These are phyloP conservation scores for Pichia heedii DNA, from an alignment of 805 yeast species.

Conservation along the genomic window DNA sequence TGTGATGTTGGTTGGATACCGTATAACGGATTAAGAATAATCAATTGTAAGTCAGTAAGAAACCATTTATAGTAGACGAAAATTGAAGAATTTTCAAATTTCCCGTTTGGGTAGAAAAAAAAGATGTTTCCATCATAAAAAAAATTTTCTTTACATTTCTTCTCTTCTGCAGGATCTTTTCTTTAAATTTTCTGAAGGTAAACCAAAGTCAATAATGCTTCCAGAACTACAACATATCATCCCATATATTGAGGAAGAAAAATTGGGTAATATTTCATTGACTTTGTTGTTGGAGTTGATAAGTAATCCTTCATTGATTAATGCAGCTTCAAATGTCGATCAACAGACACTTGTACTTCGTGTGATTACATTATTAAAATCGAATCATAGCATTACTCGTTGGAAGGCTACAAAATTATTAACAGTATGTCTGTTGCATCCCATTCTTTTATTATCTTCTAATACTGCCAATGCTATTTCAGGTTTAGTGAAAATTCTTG, in stretches of 20 bases:
- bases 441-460: constrained; percentile 26
- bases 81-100: not conserved
- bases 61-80: not conserved
- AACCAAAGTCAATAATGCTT: no score
- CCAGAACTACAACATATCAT: constrained; percentile 9
- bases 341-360: constrained; percentile 41
- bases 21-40: not conserved
- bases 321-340: constrained; percentile 40
- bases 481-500: constrained; percentile 34
- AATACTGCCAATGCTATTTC: constrained; percentile 34
- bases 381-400: constrained; percentile 35
- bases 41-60: no score
- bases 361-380: constrained; percentile 34
- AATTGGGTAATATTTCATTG: constrained; percentile 17
- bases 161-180: no score
- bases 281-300: constrained; percentile 17
- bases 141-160: no score
- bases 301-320: constrained; percentile 25
- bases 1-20: not conserved
- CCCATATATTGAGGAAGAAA: constrained; percentile 21
- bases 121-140: no score
- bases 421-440: constrained; percentile 29
- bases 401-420: constrained; percentile 53
- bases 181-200: not conserved
- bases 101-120: not conserved